A percentile compares a stretch with the other conserved stretches of the same genome.
phyloP scores from a whole-genome alignment of 495 filamentous ascomycete genomes.

The Neurospora cerealis region DNA sequence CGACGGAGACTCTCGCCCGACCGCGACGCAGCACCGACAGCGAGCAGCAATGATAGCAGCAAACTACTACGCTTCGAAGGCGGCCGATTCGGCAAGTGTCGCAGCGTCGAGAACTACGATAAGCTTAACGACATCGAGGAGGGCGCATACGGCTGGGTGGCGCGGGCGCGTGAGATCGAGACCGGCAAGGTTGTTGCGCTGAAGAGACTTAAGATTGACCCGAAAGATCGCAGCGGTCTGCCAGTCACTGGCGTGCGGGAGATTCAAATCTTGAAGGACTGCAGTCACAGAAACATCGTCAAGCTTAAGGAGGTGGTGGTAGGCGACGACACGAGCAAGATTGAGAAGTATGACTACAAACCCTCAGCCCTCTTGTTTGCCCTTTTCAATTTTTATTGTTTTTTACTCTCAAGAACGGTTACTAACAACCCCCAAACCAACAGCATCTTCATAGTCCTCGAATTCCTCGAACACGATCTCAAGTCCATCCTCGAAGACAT shows the following conservation, averaged over 20 bases:
- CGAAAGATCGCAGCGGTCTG: constrained; percentile 65
- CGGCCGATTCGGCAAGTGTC: constrained; percentile 56
- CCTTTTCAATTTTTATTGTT: too few relatives aligned
- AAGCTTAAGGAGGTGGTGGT: constrained; percentile 77
- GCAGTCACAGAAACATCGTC: constrained; percentile 65
- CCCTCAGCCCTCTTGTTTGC: too few relatives aligned
- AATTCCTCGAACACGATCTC: constrained; percentile 96
- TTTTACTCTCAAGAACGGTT: too few relatives aligned
- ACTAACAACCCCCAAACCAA: constrained; percentile 1
- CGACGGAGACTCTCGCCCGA: constrained; percentile 41
- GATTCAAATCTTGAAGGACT: constrained; percentile 51
- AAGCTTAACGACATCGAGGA: constrained; percentile 95
- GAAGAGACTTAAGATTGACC: constrained; percentile 91
- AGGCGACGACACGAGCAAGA: constrained; percentile 50
- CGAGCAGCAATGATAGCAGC: constrained; percentile 13
- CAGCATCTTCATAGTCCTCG: constrained; percentile 92
- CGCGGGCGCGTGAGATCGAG: constrained; percentile 65
- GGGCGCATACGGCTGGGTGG: constrained; percentile 91
- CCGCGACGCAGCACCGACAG: constrained; percentile 11
- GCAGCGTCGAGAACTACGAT: constrained; percentile 84
- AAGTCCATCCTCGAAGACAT: constrained; percentile 90
- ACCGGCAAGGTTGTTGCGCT: constrained; percentile 86
- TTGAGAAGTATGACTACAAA: constrained; percentile 53
- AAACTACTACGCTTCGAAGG: constrained; percentile 63
- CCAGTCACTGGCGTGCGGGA: constrained; percentile 89